Evolutionary conservation across 2,329 filamentous ascomycete species (phyloP), one percentile per base, ranked within the genome.

Genomic region (Fusarium sp.): DNA sequence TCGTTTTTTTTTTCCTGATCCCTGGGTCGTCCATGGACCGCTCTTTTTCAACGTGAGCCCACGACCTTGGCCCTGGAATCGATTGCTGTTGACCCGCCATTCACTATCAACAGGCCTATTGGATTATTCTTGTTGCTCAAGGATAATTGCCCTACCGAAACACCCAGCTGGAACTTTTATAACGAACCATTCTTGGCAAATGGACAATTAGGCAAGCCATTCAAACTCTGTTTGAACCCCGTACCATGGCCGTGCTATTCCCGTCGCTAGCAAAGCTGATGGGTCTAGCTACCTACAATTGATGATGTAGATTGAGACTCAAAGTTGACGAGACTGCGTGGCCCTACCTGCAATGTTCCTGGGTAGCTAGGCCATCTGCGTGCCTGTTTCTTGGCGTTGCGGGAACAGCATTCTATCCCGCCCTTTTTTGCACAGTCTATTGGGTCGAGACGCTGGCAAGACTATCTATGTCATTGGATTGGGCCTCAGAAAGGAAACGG

Each of bases 61-160:
- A 25, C 68, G 50, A 69, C 68, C 68, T 71, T 71, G 68, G 68
- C 68, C 68, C 64, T 66, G 68, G 68, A 71, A 54, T 69, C 37
- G 49, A 63, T 43, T 69, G 55, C 60, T 63, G 25, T 57, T 13
- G 68, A 71, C 67, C 68, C 67, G 58, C 67, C 55, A 48, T 55
- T 56, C 46, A 18, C 28, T 54, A 25, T 28, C 28, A 50, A 41
- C 46, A 68, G 41, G 63, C 53, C 54, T 65, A 56, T 68, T 63
- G 45, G 42, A 41, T 41, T 42, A 45, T 21, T 21, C 14, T 55
- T 21, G 30, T 28, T 16, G 21, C 55, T 63, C 55, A 46, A 50
- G 57, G 42, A 47, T 28, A 23, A 41, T 20, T 63, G 59, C 54
- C 45, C 63, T 62, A 43, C 58, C 58, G 47, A 58, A 45, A 68